Evolutionary conservation across 106 monocot genomes (phyloP), one percentile per base, ranked within the genome.

Genomic region (Apostasia ramifera): DNA sequence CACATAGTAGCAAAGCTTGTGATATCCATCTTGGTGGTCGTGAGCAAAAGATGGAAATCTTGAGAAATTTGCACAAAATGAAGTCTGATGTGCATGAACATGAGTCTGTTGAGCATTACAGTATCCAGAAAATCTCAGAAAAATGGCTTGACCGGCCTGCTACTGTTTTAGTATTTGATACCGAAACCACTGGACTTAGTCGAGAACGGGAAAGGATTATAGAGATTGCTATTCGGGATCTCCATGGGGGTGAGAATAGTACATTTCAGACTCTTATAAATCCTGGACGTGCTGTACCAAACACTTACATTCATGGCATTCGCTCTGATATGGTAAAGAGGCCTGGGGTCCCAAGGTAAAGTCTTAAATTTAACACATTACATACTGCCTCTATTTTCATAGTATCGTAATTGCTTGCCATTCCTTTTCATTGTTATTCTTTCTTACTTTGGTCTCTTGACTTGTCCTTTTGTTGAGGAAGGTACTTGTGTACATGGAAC

Each of bases 161-260:
- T 37, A 74, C 76, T 47, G 69, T 99, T 55, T 55, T 99, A 59
- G 93, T 86, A 70, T 79, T 99, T 76, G 98, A 99, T 67, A 90
- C 90, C 67, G 98, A 99, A 70, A 99, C 98, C 44, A 93, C 93
- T 67, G 93, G 98, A 8, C 77, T 93, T 41, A 83, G 83, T 74
- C 74, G 73, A 43, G 60, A 78, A 46, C 62, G 63, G 44, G 85
- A 81, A 42, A 87, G 98, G 59, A 99, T 99, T 46, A 87, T 99
- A 73, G 98, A 99, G 76, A 78, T 99, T 72, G 98, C 93, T 42
- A 68, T 90, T 53, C 81, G 93, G 4, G 89, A 99, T 83, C 90
- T 93, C 56, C 66, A 55, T 37, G 98, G 98, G 4, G 98, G 98
- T 11, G 80, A 69, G 57, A 85, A 93, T 12, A 99, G 98, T 70